These are phyloP conservation scores for Carex parvula DNA, from an alignment of 176 grass and related monocot species.

Conservation along the genomic window DNA sequence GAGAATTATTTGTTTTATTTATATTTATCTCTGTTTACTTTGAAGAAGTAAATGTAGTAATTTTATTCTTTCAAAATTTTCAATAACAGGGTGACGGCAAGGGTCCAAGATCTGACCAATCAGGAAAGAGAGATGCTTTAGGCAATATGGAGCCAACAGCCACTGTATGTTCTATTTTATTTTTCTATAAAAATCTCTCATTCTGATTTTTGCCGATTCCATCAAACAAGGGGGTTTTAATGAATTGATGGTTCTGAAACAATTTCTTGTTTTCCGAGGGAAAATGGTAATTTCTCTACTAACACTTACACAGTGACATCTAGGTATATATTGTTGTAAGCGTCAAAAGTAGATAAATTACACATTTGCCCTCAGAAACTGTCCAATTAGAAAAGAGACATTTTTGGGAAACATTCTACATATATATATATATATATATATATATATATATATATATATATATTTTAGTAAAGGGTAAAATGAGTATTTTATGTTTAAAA, in stretches of 20 bases:
- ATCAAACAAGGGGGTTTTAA: background rate
- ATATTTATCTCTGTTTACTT: background rate
- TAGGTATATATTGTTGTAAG: too few relatives aligned
- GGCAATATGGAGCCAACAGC: slow-evolving; percentile 38
- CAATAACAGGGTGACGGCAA: slow-evolving; percentile 55
- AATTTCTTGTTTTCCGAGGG: background rate
- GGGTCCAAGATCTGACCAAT: slow-evolving; percentile 43
- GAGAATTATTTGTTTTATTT: background rate
- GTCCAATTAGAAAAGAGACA: too few relatives aligned
- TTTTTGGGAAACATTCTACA: too few relatives aligned
- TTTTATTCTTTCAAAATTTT: background rate
- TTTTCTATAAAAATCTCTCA: background rate
- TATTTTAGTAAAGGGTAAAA: too few relatives aligned
- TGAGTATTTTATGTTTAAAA: too few relatives aligned
- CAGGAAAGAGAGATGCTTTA: slow-evolving; percentile 51
- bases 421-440: too few relatives aligned
- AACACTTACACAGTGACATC: too few relatives aligned
- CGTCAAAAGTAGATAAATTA: too few relatives aligned
- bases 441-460: too few relatives aligned
- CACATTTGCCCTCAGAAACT: too few relatives aligned
- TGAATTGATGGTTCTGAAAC: background rate
- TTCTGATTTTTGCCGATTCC: background rate
- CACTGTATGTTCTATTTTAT: slow-evolving; percentile 36
- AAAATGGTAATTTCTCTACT: too few relatives aligned
- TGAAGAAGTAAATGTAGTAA: background rate